Evolutionary conservation across 768 basidiomycete genomes (phyloP).

Genomic region (Amanita molliuscula): DNA sequence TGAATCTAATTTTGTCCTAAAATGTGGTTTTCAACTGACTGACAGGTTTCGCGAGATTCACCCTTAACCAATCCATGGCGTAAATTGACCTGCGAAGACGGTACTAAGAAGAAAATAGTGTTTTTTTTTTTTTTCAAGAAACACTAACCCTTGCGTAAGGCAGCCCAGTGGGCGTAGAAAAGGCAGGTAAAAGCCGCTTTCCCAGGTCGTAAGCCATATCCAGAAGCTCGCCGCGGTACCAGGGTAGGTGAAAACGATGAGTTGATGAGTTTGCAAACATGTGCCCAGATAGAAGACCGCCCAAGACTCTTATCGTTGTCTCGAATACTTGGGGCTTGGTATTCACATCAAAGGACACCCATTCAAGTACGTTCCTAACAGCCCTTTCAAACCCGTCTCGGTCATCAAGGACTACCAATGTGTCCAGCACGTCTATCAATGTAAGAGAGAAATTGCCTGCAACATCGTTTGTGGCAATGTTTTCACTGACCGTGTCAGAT

Average conservation of each 20-base stretch:
- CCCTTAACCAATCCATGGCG: conserved; percentile 65
- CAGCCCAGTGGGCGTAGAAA: conserved; percentile 82
- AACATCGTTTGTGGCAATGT: conserved; percentile 83
- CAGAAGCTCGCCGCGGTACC: conserved; percentile 79
- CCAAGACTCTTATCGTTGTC: conserved; percentile 89
- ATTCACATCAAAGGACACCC: conserved; percentile 87
- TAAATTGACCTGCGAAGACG: conserved; percentile 58
- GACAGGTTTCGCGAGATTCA: conserved; percentile 82
- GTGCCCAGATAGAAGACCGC: conserved; percentile 82
- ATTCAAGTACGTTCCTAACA: conserved; percentile 68
- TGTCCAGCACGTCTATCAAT: conserved; percentile 75
- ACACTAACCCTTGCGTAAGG: conserved; percentile 76
- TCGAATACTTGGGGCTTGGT: conserved; percentile 98
- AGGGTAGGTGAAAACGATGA: conserved; percentile 66
- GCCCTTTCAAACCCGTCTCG: conserved; percentile 73
- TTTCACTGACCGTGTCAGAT: conserved; percentile 31
- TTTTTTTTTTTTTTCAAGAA: conserved; percentile 5
- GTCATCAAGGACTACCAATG: conserved; percentile 82
- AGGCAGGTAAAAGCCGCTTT: conserved; percentile 79
- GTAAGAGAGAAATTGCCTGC: conserved; percentile 89
- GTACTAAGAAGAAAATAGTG: conserved; percentile 4
- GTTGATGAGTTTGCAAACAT: conserved; percentile 60
- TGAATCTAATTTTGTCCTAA: conserved; percentile 2
- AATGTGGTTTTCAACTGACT: conserved; percentile 19
- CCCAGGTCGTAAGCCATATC: conserved; percentile 82